phyloP scores from a whole-genome alignment of 805 yeast genomes.

The Naumovozyma baii region DNA sequence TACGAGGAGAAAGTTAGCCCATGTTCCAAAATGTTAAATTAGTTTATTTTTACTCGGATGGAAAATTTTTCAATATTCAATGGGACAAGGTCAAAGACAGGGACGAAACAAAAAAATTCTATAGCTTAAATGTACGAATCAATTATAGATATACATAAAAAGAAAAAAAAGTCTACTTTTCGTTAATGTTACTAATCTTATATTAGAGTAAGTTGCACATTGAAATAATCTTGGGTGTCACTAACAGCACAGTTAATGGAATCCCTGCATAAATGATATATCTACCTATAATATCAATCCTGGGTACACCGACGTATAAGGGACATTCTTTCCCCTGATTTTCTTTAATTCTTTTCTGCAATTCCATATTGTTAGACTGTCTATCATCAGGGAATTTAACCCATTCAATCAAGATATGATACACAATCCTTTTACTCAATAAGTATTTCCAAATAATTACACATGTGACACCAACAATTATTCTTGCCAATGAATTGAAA shows the following conservation, averaged over 20 bases:
- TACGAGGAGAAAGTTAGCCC: constrained; percentile 3
- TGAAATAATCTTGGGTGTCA: constrained; percentile 3
- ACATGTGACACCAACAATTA: constrained; percentile 48
- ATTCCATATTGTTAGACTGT: constrained; percentile 15
- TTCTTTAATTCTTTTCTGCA: constrained; percentile 16
- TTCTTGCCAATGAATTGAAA: constrained; percentile 29
- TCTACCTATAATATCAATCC: constrained; percentile 68
- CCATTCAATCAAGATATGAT: constrained; percentile 34
- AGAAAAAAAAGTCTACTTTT: too few relatives aligned
- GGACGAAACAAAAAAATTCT: too few relatives aligned
- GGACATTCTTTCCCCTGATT: constrained; percentile 28
- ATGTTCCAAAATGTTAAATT: neutral
- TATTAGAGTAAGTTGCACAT: neutral
- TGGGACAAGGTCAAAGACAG: too few relatives aligned
- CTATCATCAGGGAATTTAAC: constrained; percentile 19
- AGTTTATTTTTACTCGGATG: too few relatives aligned
- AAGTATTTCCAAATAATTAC: constrained; percentile 65
- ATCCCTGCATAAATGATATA: constrained; percentile 77
- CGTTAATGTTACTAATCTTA: neutral
- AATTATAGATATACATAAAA: neutral
- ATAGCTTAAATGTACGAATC: neutral
- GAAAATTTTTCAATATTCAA: neutral
- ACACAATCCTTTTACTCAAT: constrained; percentile 56
- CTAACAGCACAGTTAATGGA: constrained; percentile 40
- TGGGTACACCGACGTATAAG: constrained; percentile 54